A percentile compares a stretch with the other conserved stretches of the same genome.
Conservation (phyloP, 306 rosid genomes). For the Prunus mongolica region DNA sequence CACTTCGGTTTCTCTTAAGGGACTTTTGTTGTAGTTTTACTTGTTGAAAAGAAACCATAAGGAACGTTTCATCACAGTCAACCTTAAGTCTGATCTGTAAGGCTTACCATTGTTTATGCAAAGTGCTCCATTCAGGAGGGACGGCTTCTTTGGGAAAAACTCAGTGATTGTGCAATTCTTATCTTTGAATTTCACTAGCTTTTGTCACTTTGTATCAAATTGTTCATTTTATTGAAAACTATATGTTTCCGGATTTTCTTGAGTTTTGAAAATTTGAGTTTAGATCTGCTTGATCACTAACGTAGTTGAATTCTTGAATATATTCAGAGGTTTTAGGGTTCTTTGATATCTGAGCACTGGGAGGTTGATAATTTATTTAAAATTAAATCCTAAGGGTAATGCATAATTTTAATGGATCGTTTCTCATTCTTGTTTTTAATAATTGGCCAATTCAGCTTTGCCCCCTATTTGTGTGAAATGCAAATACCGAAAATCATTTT, state of each 20-base stretch:
- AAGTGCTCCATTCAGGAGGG: no score
- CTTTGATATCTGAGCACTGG: not conserved
- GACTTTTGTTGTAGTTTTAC: no score
- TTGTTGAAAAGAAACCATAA: no score
- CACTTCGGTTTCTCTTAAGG: no score
- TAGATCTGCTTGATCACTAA: not conserved
- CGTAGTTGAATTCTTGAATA: not conserved
- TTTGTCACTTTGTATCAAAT: not conserved
- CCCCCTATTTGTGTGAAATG: not conserved
- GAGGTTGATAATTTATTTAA: not conserved
- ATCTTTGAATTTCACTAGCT: not conserved
- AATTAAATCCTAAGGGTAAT: not conserved
- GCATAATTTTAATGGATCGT: not conserved
- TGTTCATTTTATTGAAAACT: not conserved
- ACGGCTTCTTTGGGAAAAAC: no score
- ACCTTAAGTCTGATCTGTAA: no score
- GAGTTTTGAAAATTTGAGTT: not conserved
- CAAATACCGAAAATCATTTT: not conserved
- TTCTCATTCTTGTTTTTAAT: not conserved
- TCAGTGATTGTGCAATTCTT: not conserved
- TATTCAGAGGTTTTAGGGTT: not conserved
- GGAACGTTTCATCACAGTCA: no score
- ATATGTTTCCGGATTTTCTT: not conserved
- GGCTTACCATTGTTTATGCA: no score
- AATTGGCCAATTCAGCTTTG: not conserved